Evolutionary conservation across 257 asterid species (phyloP).

Genomic region (Capsicum baccatum): DNA sequence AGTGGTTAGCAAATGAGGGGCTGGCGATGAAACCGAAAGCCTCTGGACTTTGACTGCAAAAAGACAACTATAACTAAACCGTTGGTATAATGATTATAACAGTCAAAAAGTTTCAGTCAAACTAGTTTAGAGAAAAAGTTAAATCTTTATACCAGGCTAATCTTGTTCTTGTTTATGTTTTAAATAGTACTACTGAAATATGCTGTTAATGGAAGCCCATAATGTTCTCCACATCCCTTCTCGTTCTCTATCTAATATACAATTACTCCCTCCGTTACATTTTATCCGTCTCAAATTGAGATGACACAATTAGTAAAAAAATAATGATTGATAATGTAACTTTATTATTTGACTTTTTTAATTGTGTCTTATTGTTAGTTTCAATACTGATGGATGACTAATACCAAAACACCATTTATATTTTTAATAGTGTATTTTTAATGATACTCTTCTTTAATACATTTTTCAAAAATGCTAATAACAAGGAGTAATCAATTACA

Average conservation of each 20-base stretch:
- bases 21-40: constrained; percentile 32
- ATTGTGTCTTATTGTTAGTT: too few species aligned
- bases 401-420: too few species aligned
- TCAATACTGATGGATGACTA: too few species aligned
- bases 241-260: not conserved
- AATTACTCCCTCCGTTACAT: too few species aligned
- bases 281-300: too few species aligned
- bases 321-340: too few species aligned
- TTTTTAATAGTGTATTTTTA: too few species aligned
- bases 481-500: too few species aligned
- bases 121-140: constrained; percentile 18
- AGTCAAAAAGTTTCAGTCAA: constrained; percentile 38
- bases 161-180: constrained; percentile 1
- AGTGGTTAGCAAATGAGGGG: constrained; percentile 24
- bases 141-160: constrained; percentile 24
- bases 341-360: too few species aligned
- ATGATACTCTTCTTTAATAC: too few species aligned
- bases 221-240: constrained; percentile 40
- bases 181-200: not conserved
- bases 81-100: constrained; percentile 24
- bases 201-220: constrained; percentile 28
- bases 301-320: too few species aligned
- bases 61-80: constrained; percentile 11
- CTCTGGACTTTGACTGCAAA: constrained; percentile 11
- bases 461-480: too few species aligned